Base-by-base conservation (phyloP, 2,329 filamentous ascomycete genomes). In the Pseudogymnoascus sp. region DNA sequence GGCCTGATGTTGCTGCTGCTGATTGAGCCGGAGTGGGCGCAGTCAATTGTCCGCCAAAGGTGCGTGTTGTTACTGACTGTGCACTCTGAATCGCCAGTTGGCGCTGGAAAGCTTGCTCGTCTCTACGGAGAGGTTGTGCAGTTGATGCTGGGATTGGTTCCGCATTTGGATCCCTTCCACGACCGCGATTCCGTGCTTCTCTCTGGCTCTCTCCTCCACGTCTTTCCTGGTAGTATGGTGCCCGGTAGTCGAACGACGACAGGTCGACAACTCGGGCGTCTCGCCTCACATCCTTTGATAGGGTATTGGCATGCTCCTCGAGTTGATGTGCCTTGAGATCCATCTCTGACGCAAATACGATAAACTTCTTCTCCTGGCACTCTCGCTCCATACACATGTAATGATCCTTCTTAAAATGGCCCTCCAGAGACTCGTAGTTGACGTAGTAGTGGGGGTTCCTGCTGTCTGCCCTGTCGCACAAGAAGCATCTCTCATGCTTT, bases 291-390 rank as follows among this genome's bases (percentile, higher is more conserved):
- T 93, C 89, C 71, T 96, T 97, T 7, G 91, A 91, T 23, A 96
- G 75, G 0, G 88, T 85, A 68, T 87, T 86, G 0, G 88, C 91
- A 72, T 99, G 95, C 62, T 88, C 84, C 69, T 89, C 88, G 9
- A 99, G 77, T 73, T 96, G 91, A 76, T 99, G 95, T 2, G 89
- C 95, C 74, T 97, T 96, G 56, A 99, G 78, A 71, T 99, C 95
- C 80, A 99, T 87, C 71, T 97, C 91, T 0, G 92, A 93, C 63
- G 91, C 91, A 69, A 99, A 99, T 0, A 97, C 95, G 31, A 97
- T 89, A 73, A 97, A 97, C 74, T 97, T 97, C 83, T 96, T 96
- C 70, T 97, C 95, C 72, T 95, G 74, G 71, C 95, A 99, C 72
- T 96, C 93, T 62, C 83, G 82, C 70, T 99, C 92, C 6, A 84